A percentile compares a stretch with the other conserved stretches of the same genome.
Evolutionary conservation across 106 monocot genomes (phyloP).

Genomic region (Apostasia ramifera): DNA sequence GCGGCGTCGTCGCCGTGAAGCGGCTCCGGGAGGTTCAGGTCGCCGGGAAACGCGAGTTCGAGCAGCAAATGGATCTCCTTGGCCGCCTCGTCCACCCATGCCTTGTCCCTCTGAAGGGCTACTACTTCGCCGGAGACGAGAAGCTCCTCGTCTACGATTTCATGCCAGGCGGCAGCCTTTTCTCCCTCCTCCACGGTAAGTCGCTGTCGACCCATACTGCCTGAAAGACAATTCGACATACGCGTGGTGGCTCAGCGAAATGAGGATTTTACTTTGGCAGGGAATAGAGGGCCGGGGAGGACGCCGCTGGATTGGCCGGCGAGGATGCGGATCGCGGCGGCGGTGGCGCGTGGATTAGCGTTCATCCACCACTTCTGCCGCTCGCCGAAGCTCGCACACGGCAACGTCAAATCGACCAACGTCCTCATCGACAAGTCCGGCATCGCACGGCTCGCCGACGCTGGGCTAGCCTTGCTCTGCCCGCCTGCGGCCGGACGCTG

Average conservation of each 20-base stretch:
- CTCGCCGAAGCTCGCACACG: slow-evolving; percentile 60
- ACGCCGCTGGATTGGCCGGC: slow-evolving; percentile 73
- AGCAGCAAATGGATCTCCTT: slow-evolving; percentile 56
- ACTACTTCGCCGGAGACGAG: slow-evolving; percentile 83
- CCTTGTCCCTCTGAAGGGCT: slow-evolving; percentile 63
- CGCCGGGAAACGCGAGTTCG: slow-evolving; percentile 58
- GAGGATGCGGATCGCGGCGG: slow-evolving; percentile 51
- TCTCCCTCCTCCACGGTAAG: slow-evolving; percentile 77
- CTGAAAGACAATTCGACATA: neutral
- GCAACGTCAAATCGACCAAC: slow-evolving; percentile 82
- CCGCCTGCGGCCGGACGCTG: slow-evolving; percentile 3
- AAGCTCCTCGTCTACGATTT: slow-evolving; percentile 88
- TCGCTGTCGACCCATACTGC: neutral
- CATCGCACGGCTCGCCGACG: slow-evolving; percentile 48
- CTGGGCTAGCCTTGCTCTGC: slow-evolving; percentile 45
- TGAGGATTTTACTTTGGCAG: slow-evolving; percentile 17
- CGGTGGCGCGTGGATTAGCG: slow-evolving; percentile 62
- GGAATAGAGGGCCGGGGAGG: slow-evolving; percentile 78
- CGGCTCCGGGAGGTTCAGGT: slow-evolving; percentile 49
- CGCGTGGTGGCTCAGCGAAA: too few species aligned
- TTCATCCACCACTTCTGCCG: slow-evolving; percentile 54
- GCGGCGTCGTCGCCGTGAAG: slow-evolving; percentile 71
- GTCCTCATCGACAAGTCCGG: slow-evolving; percentile 64
- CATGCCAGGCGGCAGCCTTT: slow-evolving; percentile 88
- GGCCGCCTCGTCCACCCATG: slow-evolving; percentile 66